Evolutionary conservation across 805 yeast species (phyloP), one percentile per base, ranked within the genome.

Genomic region (Wickerhamomyces canadensis): DNA sequence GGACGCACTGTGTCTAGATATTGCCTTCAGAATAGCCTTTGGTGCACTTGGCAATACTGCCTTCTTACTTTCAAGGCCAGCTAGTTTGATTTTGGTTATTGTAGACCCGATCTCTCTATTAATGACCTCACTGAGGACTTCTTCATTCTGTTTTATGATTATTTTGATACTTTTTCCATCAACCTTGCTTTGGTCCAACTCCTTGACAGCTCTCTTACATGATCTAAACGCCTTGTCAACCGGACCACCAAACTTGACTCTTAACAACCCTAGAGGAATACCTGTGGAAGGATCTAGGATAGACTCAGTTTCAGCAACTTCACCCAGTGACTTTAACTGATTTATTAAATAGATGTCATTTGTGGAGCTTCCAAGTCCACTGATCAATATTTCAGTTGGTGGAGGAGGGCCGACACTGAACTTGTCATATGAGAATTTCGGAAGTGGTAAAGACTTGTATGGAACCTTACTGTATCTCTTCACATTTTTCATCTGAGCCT

Each of bases 341-440:
- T 80, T 76, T 33, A 64, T 66, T 3, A 73, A 39, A 14, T 65
- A 52, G 4, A 42, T 36, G 33, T 76, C 74, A 31, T 72, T 68
- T n/a, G 74, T 67, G 3, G 74, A 62, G 3, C 70, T 51, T 3
- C 85, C 80, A 34, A 80, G 64, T 15, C 80, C 82, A 72, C 85
- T 80, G 5, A 85, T 67, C 2, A 87, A 74, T 27, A 88, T 57
- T 49, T 82, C 88, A 8, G 74, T 62, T 4, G 78, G 69, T 1
- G 95, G 96, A 14, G 79, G 75, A 0, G 82, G 79, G 0, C 93
- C 94, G 11, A 85, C 54, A 0, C 94, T 84, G 50, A 80, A 68
- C 40, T 78, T 70, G 55, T 87, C 95, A 54, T 70, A 84, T 5
- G 25, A 3, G 19, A 43, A 40, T 11, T 27, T 42, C 3, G 74